Conservation (phyloP, 768 basidiomycete genomes). For the Hygrocybe punicea region DNA sequence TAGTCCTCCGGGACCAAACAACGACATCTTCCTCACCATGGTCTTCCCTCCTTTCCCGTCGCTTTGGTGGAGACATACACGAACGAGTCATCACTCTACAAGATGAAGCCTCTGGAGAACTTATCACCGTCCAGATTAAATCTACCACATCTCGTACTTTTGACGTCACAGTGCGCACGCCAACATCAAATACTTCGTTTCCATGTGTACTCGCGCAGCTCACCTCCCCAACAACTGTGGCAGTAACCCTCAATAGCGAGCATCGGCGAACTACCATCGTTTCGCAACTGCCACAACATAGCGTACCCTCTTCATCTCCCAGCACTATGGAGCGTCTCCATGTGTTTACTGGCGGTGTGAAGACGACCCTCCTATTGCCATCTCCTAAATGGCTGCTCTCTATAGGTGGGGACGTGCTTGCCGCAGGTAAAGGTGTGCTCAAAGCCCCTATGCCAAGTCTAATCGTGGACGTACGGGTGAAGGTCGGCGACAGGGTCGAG, state of each 20-base stretch:
- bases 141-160: conserved; percentile 43
- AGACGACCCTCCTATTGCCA: conserved; percentile 64
- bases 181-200: conserved; percentile 38
- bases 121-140: conserved; percentile 42
- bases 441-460: conserved; percentile 92
- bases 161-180: conserved; percentile 49
- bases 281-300: conserved; percentile 57
- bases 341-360: conserved; percentile 60
- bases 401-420: conserved; percentile 56
- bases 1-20: conserved; percentile 57
- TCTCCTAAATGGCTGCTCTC: conserved; percentile 69
- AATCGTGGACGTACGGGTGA: conserved; percentile 83
- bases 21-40: conserved; percentile 52
- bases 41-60: conserved; percentile 63
- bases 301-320: conserved; percentile 49
- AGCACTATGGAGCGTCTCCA: conserved; percentile 73
- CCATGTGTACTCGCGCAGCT: conserved; percentile 54
- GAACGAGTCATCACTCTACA: conserved; percentile 62
- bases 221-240: conserved; percentile 50
- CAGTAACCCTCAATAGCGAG: conserved; percentile 50
- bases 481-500: conserved; percentile 71
- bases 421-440: conserved; percentile 58
- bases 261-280: conserved; percentile 65
- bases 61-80: conserved; percentile 74
- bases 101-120: conserved; percentile 44